Conservation (phyloP, 2,329 filamentous ascomycete genomes). For the Teratosphaeria epicoccoides region DNA sequence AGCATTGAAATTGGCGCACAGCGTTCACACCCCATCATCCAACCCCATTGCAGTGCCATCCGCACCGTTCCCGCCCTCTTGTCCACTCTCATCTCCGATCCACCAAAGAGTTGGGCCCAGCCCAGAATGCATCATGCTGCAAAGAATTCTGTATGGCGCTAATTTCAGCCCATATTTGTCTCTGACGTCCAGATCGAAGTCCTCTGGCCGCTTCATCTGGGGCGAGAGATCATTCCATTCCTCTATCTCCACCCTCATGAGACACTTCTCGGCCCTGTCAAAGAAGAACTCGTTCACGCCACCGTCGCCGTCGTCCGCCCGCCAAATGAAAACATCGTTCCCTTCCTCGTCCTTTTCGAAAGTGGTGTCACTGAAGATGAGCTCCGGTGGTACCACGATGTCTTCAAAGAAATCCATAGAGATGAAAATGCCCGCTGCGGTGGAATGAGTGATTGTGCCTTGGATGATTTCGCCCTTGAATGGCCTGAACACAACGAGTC, state of each 20-base stretch:
- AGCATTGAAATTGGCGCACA: not conserved
- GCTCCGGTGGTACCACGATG: slow-evolving; percentile 63
- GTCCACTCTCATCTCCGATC: slow-evolving; percentile 22
- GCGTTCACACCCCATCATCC: not conserved
- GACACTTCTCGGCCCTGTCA: slow-evolving; percentile 79
- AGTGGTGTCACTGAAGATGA: slow-evolving; percentile 59
- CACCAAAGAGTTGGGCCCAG: slow-evolving; percentile 41
- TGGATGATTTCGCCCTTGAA: slow-evolving; percentile 91
- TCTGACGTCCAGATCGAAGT: slow-evolving; percentile 33
- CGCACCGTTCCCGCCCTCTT: slow-evolving; percentile 3
- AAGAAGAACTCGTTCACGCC: slow-evolving; percentile 56
- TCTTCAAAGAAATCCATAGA: slow-evolving; percentile 90
- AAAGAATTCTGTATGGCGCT: slow-evolving; percentile 58
- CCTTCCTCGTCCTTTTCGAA: slow-evolving; percentile 20
- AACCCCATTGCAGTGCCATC: slow-evolving; percentile 1
- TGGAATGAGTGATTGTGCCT: slow-evolving; percentile 70
- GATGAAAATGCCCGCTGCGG: slow-evolving; percentile 52
- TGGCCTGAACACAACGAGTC: slow-evolving; percentile 84
- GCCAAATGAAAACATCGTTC: slow-evolving; percentile 61
- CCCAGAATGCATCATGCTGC: slow-evolving; percentile 38
- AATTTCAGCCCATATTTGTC: slow-evolving; percentile 46
- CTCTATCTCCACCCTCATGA: slow-evolving; percentile 76
- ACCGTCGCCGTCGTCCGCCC: slow-evolving; percentile 55
- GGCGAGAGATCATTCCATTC: slow-evolving; percentile 87
- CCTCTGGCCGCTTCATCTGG: slow-evolving; percentile 55